phyloP scores from a whole-genome alignment of 805 yeast genomes.

The Pichia phayaonensis region DNA sequence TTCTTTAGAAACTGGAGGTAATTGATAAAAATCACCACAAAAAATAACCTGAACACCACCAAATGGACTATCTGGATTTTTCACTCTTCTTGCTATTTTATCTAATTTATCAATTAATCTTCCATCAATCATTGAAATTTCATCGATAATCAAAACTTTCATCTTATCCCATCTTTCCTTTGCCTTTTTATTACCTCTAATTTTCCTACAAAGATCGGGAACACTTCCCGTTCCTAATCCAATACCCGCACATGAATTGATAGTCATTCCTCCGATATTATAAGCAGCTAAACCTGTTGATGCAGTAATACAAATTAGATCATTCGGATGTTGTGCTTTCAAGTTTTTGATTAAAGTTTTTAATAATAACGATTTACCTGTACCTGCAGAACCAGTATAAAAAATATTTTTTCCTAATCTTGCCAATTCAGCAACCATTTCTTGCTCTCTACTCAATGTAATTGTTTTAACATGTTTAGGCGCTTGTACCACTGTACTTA shows the following conservation, averaged over 20 bases:
- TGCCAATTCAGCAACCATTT: slow-evolving; percentile 54
- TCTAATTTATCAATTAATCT: slow-evolving; percentile 56
- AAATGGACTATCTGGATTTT: slow-evolving; percentile 46
- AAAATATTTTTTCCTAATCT: slow-evolving; percentile 62
- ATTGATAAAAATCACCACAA: slow-evolving; percentile 77
- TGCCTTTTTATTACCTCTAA: slow-evolving; percentile 45
- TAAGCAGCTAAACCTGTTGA: slow-evolving; percentile 83
- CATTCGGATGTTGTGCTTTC: slow-evolving; percentile 35
- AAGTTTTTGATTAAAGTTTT: slow-evolving; percentile 51
- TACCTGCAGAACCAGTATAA: slow-evolving; percentile 97
- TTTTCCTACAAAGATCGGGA: slow-evolving; percentile 39
- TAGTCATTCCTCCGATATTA: slow-evolving; percentile 70
- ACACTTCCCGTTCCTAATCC: slow-evolving; percentile 60
- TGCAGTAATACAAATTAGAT: slow-evolving; percentile 67
- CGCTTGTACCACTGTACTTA: not conserved
- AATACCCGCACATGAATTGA: slow-evolving; percentile 72
- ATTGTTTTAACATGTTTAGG: slow-evolving; percentile 4
- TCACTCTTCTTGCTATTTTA: slow-evolving; percentile 45
- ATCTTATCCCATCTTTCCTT: slow-evolving; percentile 46
- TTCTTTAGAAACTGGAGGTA: slow-evolving; percentile 60
- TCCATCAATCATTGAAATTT: slow-evolving; percentile 75
- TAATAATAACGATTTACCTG: slow-evolving; percentile 90
- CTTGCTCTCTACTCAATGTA: slow-evolving; percentile 52
- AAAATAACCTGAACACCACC: slow-evolving; percentile 75
- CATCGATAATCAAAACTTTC: slow-evolving; percentile 65